A percentile compares a stretch with the other conserved stretches of the same genome.
Evolutionary conservation across 352 stramenopile species (phyloP).

Genomic region (Pythium periplocum): DNA sequence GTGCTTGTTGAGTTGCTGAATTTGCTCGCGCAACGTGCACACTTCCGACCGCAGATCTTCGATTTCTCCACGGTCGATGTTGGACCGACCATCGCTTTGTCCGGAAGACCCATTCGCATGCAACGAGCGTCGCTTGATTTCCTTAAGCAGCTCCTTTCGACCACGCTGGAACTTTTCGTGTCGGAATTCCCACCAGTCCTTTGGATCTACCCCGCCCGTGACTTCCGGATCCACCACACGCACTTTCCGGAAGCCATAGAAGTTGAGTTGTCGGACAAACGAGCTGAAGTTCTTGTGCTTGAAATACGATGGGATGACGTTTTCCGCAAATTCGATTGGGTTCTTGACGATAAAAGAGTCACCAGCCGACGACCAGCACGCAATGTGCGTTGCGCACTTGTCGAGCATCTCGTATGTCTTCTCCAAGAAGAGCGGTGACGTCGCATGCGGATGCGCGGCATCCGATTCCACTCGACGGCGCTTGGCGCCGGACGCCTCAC

Average conservation of each 20-base stretch:
- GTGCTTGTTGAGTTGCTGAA: slow-evolving; percentile 69
- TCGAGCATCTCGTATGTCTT: slow-evolving; percentile 91
- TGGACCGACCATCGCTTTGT: slow-evolving; percentile 2
- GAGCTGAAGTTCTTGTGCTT: slow-evolving; percentile 92
- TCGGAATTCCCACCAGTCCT: slow-evolving; percentile 83
- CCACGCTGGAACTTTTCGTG: slow-evolving; percentile 81
- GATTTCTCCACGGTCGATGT: slow-evolving; percentile 63
- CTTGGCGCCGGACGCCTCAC: slow-evolving; percentile 16
- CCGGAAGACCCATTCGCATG: slow-evolving; percentile 8
- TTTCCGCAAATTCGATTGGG: slow-evolving; percentile 74
- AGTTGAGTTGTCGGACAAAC: slow-evolving; percentile 91
- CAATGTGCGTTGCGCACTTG: slow-evolving; percentile 61
- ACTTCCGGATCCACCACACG: slow-evolving; percentile 39
- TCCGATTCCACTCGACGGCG: slow-evolving; percentile 6
- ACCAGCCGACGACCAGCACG: slow-evolving; percentile 67
- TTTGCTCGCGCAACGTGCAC: slow-evolving; percentile 43
- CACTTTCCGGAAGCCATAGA: slow-evolving; percentile 89
- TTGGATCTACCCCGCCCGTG: slow-evolving; percentile 32
- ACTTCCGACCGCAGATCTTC: slow-evolving; percentile 65
- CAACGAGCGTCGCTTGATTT: slow-evolving; percentile 63
- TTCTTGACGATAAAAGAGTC: slow-evolving; percentile 90
- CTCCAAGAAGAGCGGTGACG: slow-evolving; percentile 71
- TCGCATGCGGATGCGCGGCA: background rate
- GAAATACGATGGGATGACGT: slow-evolving; percentile 89
- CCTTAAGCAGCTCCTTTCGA: slow-evolving; percentile 53